These are phyloP conservation scores for Jimgerdemannia lactiflua DNA, from an alignment of 192 early-diverging fungal species.

Conservation along the genomic window DNA sequence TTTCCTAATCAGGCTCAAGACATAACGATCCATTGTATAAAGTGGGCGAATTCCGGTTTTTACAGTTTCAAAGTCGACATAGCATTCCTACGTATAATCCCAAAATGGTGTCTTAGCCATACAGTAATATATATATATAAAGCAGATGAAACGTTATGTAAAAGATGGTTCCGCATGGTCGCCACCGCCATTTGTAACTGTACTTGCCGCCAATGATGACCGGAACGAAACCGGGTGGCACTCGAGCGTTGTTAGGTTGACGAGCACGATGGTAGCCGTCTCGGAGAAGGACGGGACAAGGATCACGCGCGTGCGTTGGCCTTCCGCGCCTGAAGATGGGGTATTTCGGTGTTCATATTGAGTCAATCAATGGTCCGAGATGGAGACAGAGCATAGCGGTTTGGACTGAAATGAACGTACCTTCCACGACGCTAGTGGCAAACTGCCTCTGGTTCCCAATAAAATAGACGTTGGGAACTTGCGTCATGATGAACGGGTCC, in stretches of 20 bases:
- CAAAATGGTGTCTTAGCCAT: constrained; percentile 1
- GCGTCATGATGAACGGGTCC: constrained; percentile 84
- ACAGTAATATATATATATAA: too few relatives aligned
- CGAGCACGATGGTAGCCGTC: constrained; percentile 66
- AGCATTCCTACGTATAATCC: background rate
- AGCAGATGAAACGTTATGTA: too few relatives aligned
- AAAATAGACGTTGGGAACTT: constrained; percentile 83
- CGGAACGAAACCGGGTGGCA: constrained; percentile 39
- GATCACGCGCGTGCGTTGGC: constrained; percentile 63
- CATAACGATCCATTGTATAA: too few relatives aligned
- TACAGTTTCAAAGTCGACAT: too few relatives aligned
- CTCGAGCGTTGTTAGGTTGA: constrained; percentile 75
- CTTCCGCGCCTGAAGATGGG: constrained; percentile 42
- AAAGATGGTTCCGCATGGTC: too few relatives aligned
- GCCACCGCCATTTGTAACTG: too few relatives aligned
- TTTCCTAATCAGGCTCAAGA: too few relatives aligned
- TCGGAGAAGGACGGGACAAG: constrained; percentile 75
- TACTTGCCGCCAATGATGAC: background rate
- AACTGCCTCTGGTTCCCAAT: constrained; percentile 84
- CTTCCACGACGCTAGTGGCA: constrained; percentile 51
- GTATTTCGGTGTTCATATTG: background rate
- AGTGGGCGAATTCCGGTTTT: too few relatives aligned
- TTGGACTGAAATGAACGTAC: constrained; percentile 22
- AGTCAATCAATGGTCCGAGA: too few relatives aligned
- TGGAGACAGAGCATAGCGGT: too few relatives aligned